Evolutionary conservation across 768 basidiomycete species (phyloP).

Genomic region (Tylopilus felleus): DNA sequence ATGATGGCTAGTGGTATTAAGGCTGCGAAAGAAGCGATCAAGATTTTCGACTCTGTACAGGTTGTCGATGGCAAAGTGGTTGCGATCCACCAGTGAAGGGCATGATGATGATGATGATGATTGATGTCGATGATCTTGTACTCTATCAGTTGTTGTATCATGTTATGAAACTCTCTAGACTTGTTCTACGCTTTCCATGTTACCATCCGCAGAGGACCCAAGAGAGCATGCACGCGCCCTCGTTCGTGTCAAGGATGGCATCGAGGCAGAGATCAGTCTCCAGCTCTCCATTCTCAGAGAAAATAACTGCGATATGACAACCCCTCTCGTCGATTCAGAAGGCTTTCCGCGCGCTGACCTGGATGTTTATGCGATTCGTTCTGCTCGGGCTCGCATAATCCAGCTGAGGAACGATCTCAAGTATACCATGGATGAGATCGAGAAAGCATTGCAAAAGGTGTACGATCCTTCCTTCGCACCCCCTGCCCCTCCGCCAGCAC

Average conservation of each 20-base stretch:
- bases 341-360: constrained; percentile 90
- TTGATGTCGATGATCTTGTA: neutral
- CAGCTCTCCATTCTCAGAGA: constrained; percentile 60
- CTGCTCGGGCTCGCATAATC: constrained; percentile 73
- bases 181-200: constrained; percentile 17
- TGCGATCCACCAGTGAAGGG: constrained; percentile 16
- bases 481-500: neutral
- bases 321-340: constrained; percentile 78
- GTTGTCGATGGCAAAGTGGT: constrained; percentile 56
- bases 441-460: constrained; percentile 62
- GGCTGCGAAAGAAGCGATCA: constrained; percentile 63
- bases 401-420: constrained; percentile 78
- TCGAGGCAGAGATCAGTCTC: constrained; percentile 67
- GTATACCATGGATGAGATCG: constrained; percentile 62
- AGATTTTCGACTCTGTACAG: constrained; percentile 45
- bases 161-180: constrained; percentile 7
- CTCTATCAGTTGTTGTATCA: neutral
- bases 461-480: constrained; percentile 46
- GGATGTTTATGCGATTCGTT: constrained; percentile 75
- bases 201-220: constrained; percentile 41
- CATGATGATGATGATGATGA: neutral
- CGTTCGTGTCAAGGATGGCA: constrained; percentile 63
- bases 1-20: constrained; percentile 79
- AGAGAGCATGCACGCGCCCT: constrained; percentile 59
- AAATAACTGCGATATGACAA: constrained; percentile 62